Base-by-base conservation (phyloP, 768 basidiomycete genomes). In the Phallus indusiatus region DNA sequence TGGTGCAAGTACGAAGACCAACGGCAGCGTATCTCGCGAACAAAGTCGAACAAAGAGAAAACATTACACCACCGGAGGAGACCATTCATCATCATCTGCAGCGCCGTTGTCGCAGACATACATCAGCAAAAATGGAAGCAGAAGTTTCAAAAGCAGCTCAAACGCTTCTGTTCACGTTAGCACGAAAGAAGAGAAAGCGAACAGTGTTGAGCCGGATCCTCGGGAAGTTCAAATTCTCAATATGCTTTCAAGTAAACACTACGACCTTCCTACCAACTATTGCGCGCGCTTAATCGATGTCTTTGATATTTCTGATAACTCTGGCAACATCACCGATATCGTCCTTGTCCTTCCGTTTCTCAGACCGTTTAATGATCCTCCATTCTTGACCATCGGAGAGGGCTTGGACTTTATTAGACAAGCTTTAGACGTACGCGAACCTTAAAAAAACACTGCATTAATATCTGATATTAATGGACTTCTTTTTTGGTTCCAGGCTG, bases 151-250 rank as follows among this genome's bases (percentile, higher is more conserved):
- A 28, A 28, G 28, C 7, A 28, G 7, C 28, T 28, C 28, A 7
- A 28, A 28, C 28, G 7, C 28, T 3, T 3, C 4, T 28, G 28
- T 28, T 28, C 28, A 28, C 7, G 28, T 7, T 28, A 28, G 28
- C 28, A 28, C 28, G 28, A 42, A 42, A 2, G 42, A 12, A 42
- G 14, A 14, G 42, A 42, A 11, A 42, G 42, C 42, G 4, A n/a
- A 42, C 12, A n/a, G 14, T 42, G 42, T 14, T 10, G 42, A 20
- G 47, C 35, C 24, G 8, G 42, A 42, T 42, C 42, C 65, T 0
- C 51, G 66, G 11, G 72, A 72, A 37, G 54, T 68, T 11, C 61
- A 68, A 1, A 73, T 78, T 35, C 62, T 56, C 0, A 49, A 61
- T 66, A 67, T 59, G 47, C 60, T 74, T 14, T 67, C 65, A 16